These are phyloP conservation scores for Candida pseudoglaebosa DNA, from an alignment of 805 yeast species.

Conservation along the genomic window DNA sequence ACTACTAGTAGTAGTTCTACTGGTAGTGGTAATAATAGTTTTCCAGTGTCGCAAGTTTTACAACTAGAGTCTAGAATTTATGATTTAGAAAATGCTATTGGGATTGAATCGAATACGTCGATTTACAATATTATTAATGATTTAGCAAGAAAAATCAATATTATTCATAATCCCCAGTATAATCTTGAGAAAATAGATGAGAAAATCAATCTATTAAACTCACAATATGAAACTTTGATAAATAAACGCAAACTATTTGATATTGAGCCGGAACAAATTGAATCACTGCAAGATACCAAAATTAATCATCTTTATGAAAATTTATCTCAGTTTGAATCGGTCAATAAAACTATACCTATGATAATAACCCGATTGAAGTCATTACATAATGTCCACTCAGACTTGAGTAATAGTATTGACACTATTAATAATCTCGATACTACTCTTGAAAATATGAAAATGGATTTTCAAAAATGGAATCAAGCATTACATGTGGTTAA, in stretches of 20 bases:
- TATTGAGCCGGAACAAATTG: constrained; percentile 3
- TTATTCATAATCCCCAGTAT: constrained; percentile 3
- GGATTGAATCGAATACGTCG: background rate
- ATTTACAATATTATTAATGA: background rate
- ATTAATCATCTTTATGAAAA: constrained; percentile 23
- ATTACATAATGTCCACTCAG: constrained; percentile 30
- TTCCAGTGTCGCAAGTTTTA: background rate
- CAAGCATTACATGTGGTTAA: constrained; percentile 18
- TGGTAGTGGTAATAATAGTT: too few species aligned
- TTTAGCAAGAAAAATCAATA: constrained; percentile 2
- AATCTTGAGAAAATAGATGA: background rate
- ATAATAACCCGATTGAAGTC: constrained; percentile 26
- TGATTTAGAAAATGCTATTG: background rate
- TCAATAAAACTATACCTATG: constrained; percentile 20
- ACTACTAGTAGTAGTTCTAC: too few species aligned
- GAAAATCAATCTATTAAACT: background rate
- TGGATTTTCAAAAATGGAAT: constrained; percentile 31
- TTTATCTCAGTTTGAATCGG: constrained; percentile 22
- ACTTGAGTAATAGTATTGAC: constrained; percentile 24
- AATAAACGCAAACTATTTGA: constrained; percentile 1
- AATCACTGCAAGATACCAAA: constrained; percentile 11
- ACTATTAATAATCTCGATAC: constrained; percentile 24
- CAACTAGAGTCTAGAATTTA: constrained; percentile 1
- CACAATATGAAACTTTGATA: background rate
- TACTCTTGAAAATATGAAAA: constrained; percentile 19